phyloP scores from a whole-genome alignment of 345 rosid species.

The Linum lewisii region DNA sequence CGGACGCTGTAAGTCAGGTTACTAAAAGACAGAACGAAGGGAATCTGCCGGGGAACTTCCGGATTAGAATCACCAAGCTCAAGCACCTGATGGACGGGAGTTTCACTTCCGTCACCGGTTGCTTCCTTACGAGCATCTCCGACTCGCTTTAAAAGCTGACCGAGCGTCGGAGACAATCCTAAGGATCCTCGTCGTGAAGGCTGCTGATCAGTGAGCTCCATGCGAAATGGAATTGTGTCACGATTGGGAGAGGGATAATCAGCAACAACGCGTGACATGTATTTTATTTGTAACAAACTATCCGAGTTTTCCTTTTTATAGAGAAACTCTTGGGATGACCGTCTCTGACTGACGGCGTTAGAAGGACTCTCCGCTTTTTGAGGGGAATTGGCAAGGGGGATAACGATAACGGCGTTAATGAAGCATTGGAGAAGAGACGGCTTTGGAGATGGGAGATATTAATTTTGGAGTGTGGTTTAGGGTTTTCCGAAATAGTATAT shows the following conservation, averaged over 20 bases:
- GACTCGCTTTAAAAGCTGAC: conserved; percentile 63
- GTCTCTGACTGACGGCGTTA: conserved; percentile 14
- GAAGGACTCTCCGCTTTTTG: not conserved
- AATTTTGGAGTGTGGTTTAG: not conserved
- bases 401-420: conserved; percentile 7
- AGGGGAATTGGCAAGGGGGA: too few species aligned
- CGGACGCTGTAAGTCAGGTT: conserved; percentile 74
- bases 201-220: conserved; percentile 26
- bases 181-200: not conserved
- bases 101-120: conserved; percentile 51
- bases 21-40: conserved; percentile 59
- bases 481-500: not conserved
- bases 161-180: conserved; percentile 36
- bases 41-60: conserved; percentile 34
- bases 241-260: conserved; percentile 15
- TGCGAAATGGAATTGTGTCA: conserved; percentile 25
- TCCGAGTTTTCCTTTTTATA: not conserved
- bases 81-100: conserved; percentile 60
- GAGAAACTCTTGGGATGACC: not conserved
- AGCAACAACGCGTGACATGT: conserved; percentile 45
- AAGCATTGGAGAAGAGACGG: not conserved
- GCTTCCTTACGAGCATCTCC: conserved; percentile 53
- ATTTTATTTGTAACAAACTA: not conserved
- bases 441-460: not conserved
- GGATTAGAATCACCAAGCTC: conserved; percentile 17